Evolutionary conservation across 345 rosid genomes (phyloP), one percentile per base, ranked within the genome.

Genomic region (Hibiscus tridactylites): DNA sequence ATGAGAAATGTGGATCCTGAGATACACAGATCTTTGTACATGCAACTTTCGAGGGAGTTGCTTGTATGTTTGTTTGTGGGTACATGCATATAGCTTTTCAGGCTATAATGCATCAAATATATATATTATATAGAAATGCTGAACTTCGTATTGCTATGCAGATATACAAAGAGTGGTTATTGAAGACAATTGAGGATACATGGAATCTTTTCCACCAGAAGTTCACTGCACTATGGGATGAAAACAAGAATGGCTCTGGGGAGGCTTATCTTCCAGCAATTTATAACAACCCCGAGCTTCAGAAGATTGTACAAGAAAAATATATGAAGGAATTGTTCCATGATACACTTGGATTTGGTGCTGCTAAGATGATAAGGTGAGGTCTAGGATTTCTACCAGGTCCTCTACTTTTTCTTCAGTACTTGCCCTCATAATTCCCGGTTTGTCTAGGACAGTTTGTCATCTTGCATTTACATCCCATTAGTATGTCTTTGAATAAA

Each of bases 301-400:
- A 62, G 75, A 78, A 84, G 85, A 90, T 88, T 58, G 83, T 85
- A 39, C 90, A 85, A 79, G 86, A 71, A 70, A 85, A 84, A 53
- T 92, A 63, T 76, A 85, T 95, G 87, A 75, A 12, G 67, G 88
- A 87, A 72, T 77, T 95, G 79, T 79, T 92, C 80, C 97, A 90
- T 66, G 97, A 92, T 68, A 72, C 90, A 37, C 93, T 95, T 68
- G 99, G 99, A 64, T 95, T 90, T 35, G 99, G 97, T 31, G 91
- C 97, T 66, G 97, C 97, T 70, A 92, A 95, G 80, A 95, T 95
- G 99, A 92, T 90, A 54, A 89, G 99, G 98, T 88, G 66, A 79
- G 73, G 50, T 13, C 8, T 16, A 35, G 15, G 9, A 28, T 58
- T 71, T 63, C 70, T 56, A 21, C 10, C 28, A 39, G 44, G 9